phyloP scores from a whole-genome alignment of 495 filamentous ascomycete genomes.

The Delitschia confertaspora region DNA sequence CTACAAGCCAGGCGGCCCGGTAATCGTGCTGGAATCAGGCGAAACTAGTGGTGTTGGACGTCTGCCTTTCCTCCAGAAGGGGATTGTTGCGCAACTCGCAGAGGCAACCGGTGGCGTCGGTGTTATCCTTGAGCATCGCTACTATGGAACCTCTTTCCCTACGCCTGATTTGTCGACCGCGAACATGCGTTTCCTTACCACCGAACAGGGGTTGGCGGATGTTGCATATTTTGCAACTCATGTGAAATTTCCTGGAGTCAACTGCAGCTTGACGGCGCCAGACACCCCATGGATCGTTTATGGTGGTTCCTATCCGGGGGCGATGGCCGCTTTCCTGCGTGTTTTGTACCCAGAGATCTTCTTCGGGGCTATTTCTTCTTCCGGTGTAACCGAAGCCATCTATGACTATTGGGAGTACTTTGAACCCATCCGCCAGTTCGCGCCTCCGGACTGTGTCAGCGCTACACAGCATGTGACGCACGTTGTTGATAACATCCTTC shows the following conservation, averaged over 20 bases:
- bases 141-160: slow-evolving; percentile 25
- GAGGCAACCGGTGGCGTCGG: slow-evolving; percentile 58
- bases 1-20: slow-evolving; percentile 61
- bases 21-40: slow-evolving; percentile 60
- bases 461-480: slow-evolving; percentile 50
- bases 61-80: slow-evolving; percentile 59
- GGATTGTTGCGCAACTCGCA: slow-evolving; percentile 54
- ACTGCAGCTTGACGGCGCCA: slow-evolving; percentile 49
- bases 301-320: slow-evolving; percentile 67
- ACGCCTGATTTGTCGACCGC: slow-evolving; percentile 41
- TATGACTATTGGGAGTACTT: slow-evolving; percentile 64
- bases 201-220: slow-evolving; percentile 66
- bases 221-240: slow-evolving; percentile 62
- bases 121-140: slow-evolving; percentile 57
- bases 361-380: slow-evolving; percentile 61
- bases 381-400: slow-evolving; percentile 62
- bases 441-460: slow-evolving; percentile 45
- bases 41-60: slow-evolving; percentile 51
- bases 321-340: slow-evolving; percentile 61
- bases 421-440: slow-evolving; percentile 54
- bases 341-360: slow-evolving; percentile 60
- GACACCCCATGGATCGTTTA: slow-evolving; percentile 59
- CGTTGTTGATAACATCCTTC: slow-evolving; percentile 58
- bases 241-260: slow-evolving; percentile 56
- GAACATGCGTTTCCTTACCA: slow-evolving; percentile 64